Conservation (phyloP, 768 basidiomycete genomes). For the Termitomyces sp. region DNA sequence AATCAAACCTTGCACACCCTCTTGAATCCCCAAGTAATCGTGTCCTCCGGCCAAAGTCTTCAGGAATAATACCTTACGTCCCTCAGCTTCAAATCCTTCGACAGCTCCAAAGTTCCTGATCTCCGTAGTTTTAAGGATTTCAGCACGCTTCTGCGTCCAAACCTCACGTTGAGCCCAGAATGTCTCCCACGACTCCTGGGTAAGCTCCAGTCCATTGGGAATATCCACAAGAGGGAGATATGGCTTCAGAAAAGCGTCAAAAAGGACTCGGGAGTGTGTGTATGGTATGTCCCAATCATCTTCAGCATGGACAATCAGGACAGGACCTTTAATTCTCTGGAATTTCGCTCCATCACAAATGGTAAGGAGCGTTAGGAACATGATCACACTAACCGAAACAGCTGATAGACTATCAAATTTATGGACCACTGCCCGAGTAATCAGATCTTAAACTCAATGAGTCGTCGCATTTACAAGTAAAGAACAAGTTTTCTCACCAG, state of each 20-base stretch:
- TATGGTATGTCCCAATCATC: conserved; percentile 79
- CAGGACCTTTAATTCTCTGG: conserved; percentile 61
- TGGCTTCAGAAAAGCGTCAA: conserved; percentile 64
- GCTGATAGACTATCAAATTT: conserved; percentile 58
- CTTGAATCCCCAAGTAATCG: conserved; percentile 54
- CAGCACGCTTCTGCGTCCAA: conserved; percentile 36
- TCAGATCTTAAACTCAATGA: conserved; percentile 20
- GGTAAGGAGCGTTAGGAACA: neutral
- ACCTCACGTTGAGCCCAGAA: conserved; percentile 32
- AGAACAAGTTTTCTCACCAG: conserved; percentile 38
- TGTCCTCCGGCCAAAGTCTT: conserved; percentile 64
- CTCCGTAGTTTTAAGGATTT: conserved; percentile 37
- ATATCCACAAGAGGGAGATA: conserved; percentile 43
- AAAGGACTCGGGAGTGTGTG: conserved; percentile 68
- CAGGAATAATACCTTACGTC: conserved; percentile 48
- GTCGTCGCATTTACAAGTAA: neutral
- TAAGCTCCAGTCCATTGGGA: conserved; percentile 20
- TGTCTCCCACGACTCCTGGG: conserved; percentile 37
- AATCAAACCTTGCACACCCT: conserved; percentile 70
- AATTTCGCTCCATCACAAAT: neutral
- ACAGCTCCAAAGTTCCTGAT: conserved; percentile 55
- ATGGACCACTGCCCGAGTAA: conserved; percentile 35
- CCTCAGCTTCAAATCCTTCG: conserved; percentile 44
- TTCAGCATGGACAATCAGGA: conserved; percentile 73
- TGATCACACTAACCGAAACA: conserved; percentile 46